Percentiles rank a stretch among this genome's conserved stretches.
phyloP scores from a whole-genome alignment of 805 yeast species.

The Yamadazyma takamatsuzukensis region DNA sequence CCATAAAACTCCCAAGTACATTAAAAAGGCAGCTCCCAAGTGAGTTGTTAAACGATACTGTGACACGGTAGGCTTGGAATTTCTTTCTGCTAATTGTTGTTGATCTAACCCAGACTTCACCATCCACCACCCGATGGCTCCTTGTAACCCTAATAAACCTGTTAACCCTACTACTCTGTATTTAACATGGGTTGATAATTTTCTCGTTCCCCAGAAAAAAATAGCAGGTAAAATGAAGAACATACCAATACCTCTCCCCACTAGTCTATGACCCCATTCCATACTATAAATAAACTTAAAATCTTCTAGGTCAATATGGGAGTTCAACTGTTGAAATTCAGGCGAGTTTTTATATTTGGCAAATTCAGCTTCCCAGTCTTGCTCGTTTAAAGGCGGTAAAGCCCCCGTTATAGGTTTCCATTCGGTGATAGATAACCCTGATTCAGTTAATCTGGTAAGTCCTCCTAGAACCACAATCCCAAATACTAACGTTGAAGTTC shows the following conservation, averaged over 20 bases:
- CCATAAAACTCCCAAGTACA: slow-evolving; percentile 86
- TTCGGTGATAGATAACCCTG: slow-evolving; percentile 93
- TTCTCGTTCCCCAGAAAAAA: slow-evolving; percentile 67
- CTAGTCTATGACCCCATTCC: slow-evolving; percentile 96
- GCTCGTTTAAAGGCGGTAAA: slow-evolving; percentile 77
- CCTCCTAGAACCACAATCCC: slow-evolving; percentile 98
- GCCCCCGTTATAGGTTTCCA: slow-evolving; percentile 98
- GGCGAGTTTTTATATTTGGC: slow-evolving; percentile 80
- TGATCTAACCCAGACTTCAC: slow-evolving; percentile 91
- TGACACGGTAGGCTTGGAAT: slow-evolving; percentile 94
- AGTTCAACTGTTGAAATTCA: slow-evolving; percentile 83
- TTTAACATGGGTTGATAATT: slow-evolving; percentile 65
- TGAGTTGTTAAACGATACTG: slow-evolving; percentile 94
- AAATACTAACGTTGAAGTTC: slow-evolving; percentile 84
- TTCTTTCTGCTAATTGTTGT: slow-evolving; percentile 69
- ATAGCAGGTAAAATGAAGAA: slow-evolving; percentile 80
- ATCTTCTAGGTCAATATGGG: slow-evolving; percentile 86
- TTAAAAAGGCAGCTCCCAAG: slow-evolving; percentile 84
- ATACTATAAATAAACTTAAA: slow-evolving; percentile 91
- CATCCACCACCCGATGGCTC: slow-evolving; percentile 99
- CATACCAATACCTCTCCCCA: slow-evolving; percentile 89
- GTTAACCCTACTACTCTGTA: slow-evolving; percentile 68
- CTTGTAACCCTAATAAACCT: slow-evolving; percentile 83
- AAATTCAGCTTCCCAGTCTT: slow-evolving; percentile 86
- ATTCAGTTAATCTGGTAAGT: slow-evolving; percentile 88